Evolutionary conservation across 257 asterid genomes (phyloP).

Genomic region (Solanum raphanifolium): DNA sequence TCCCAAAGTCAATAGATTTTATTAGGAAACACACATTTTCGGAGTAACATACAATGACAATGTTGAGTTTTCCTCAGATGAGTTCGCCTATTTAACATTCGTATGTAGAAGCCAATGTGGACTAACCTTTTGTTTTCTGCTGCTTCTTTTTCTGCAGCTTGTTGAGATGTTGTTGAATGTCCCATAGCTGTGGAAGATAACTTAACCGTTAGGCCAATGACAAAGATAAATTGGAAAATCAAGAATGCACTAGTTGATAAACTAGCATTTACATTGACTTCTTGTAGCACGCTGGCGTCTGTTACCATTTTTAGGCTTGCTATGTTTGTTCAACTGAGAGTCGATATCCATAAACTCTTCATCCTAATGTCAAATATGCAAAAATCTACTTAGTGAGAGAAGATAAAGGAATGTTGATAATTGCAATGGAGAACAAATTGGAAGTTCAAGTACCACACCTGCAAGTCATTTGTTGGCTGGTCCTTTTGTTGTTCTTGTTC

Average conservation of each 20-base stretch:
- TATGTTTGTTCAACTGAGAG: conserved; percentile 18
- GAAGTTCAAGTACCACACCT: conserved; percentile 6
- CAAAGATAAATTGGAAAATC: background rate
- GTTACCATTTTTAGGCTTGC: conserved; percentile 15
- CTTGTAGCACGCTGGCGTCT: conserved; percentile 40
- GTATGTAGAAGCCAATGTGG: background rate
- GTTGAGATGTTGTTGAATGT: conserved; percentile 30
- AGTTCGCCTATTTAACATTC: background rate
- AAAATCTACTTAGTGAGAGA: background rate
- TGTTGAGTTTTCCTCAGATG: background rate
- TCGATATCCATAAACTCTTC: conserved; percentile 14
- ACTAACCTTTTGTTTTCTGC: conserved; percentile 59
- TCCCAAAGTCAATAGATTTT: background rate
- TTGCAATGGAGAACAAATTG: background rate
- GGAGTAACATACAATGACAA: background rate
- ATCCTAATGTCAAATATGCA: background rate
- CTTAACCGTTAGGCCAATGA: background rate
- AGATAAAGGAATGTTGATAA: background rate
- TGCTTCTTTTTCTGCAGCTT: conserved; percentile 35
- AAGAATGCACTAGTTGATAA: background rate
- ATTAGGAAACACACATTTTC: background rate
- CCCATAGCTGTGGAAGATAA: conserved; percentile 59
- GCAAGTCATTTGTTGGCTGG: conserved; percentile 1
- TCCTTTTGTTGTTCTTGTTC: conserved; percentile 14
- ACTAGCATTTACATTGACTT: conserved; percentile 50